phyloP scores from a whole-genome alignment of 306 rosid genomes.

The Parietaria judaica region DNA sequence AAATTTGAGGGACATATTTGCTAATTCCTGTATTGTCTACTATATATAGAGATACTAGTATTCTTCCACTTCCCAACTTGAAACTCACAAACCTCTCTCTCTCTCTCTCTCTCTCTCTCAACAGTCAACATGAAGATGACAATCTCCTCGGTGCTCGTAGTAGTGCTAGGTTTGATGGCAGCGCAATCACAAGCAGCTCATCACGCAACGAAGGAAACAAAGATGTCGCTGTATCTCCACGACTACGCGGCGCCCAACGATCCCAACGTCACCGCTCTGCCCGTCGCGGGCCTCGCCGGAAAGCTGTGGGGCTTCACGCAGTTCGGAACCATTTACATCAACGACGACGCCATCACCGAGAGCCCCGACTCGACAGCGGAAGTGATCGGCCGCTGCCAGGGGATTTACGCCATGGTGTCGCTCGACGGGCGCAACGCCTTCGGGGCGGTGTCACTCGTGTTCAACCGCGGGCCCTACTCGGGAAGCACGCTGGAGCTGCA shows the following conservation, averaged over 20 bases:
- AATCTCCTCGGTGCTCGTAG: too few species aligned
- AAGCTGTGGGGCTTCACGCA: constrained; percentile 15
- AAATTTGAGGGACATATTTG: too few species aligned
- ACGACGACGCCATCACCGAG: constrained; percentile 21
- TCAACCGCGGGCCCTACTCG: constrained; percentile 19
- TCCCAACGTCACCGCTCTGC: constrained; percentile 5
- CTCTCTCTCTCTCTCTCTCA: too few species aligned
- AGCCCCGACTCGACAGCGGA: neutral
- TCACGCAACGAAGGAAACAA: constrained; percentile 9
- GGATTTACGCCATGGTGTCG: constrained; percentile 8
- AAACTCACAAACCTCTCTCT: too few species aligned
- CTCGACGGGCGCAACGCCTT: constrained; percentile 14
- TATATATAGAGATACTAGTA: too few species aligned
- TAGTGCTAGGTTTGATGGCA: too few species aligned
- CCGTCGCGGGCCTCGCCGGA: constrained; percentile 17
- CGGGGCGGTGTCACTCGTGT: constrained; percentile 16
- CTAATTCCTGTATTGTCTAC: too few species aligned
- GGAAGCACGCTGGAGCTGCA: constrained; percentile 26
- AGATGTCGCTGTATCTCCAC: constrained; percentile 13
- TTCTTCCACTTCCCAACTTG: too few species aligned
- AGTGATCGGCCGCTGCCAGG: constrained; percentile 17
- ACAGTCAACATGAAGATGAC: too few species aligned
- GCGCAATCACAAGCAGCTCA: too few species aligned
- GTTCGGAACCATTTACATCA: constrained; percentile 14
- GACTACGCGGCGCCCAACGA: constrained; percentile 9